Conservation (phyloP, 192 early-diverging fungal genomes). For the Phlyctochytrium arcticum region DNA sequence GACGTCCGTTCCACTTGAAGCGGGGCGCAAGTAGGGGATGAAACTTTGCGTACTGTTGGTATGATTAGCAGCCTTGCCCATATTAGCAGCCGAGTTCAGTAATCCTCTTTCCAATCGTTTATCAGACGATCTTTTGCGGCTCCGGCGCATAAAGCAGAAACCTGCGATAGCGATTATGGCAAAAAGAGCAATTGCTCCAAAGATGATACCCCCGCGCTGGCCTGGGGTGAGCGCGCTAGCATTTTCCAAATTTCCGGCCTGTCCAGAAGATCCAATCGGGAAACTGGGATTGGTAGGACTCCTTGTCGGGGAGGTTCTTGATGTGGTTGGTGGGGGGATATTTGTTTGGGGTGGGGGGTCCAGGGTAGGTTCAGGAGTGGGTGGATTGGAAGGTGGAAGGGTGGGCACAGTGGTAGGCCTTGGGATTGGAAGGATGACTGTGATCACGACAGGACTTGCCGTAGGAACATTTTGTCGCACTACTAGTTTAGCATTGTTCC, state of each 20-base stretch:
- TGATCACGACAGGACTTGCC: background rate
- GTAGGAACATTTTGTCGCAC: too few species aligned
- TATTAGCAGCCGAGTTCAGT: too few species aligned
- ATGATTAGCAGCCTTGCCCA: too few species aligned
- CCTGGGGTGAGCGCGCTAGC: background rate
- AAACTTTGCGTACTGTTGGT: too few species aligned
- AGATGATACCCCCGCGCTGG: background rate
- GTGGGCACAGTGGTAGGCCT: background rate
- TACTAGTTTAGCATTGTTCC: too few species aligned
- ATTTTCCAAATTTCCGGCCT: too few species aligned
- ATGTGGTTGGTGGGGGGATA: background rate
- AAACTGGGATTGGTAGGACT: background rate
- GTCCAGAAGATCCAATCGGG: background rate
- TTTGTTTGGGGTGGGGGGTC: background rate
- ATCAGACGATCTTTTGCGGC: too few species aligned
- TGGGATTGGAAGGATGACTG: background rate
- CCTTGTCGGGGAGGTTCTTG: background rate
- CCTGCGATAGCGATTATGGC: background rate
- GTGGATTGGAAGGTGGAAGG: background rate
- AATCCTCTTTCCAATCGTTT: too few species aligned
- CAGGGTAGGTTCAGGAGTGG: background rate
- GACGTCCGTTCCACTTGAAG: too few species aligned
- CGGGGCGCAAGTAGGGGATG: too few species aligned
- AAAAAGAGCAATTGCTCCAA: background rate
- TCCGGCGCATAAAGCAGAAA: background rate